Conservation (phyloP, 768 basidiomycete genomes). For the Trametes cinnabarina region DNA sequence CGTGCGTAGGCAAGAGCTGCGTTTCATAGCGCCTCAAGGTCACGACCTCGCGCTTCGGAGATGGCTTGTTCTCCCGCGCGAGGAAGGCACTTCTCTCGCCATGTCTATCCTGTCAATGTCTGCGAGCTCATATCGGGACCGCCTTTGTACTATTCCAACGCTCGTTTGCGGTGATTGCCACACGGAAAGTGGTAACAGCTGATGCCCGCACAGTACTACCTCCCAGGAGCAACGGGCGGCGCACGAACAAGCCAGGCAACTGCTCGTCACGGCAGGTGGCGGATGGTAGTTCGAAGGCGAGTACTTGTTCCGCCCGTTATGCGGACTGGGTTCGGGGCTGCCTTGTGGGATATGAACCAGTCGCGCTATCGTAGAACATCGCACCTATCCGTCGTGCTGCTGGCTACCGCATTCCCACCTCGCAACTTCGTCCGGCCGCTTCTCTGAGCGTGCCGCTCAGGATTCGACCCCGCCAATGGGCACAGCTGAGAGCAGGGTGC, state of each 20-base stretch:
- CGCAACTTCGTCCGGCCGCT: slow-evolving; percentile 11
- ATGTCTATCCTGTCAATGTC: no score
- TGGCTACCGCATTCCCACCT: slow-evolving; percentile 9
- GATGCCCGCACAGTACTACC: neutral
- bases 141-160: neutral
- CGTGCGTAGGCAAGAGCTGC: neutral
- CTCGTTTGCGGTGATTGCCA: neutral
- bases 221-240: neutral
- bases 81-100: neutral
- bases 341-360: neutral
- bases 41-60: neutral
- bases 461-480: slow-evolving; percentile 7
- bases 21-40: neutral
- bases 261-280: neutral
- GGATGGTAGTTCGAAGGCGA: neutral
- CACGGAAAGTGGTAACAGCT: neutral
- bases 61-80: slow-evolving; percentile 2
- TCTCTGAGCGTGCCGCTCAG: slow-evolving; percentile 1
- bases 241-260: neutral
- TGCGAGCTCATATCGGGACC: slow-evolving; percentile 1
- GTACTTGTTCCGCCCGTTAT: neutral
- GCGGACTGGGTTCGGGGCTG: slow-evolving; percentile 2
- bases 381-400: neutral
- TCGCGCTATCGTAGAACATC: slow-evolving; percentile 10
- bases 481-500: neutral